phyloP scores from a whole-genome alignment of 1,284 basidiomycete genomes.

The Ceratobasidium sp. region DNA sequence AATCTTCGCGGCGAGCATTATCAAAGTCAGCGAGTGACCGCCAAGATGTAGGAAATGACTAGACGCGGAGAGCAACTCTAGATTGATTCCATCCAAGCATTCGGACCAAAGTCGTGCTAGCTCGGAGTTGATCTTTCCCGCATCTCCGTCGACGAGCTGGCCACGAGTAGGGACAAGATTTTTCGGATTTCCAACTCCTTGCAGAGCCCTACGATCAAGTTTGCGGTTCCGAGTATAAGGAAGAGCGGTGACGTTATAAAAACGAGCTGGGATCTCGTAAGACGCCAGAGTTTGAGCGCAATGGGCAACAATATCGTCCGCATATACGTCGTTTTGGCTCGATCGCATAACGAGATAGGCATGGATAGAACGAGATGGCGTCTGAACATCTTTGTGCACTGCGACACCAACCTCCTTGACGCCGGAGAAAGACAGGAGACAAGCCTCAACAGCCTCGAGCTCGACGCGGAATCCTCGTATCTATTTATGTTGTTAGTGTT shows the following conservation, averaged over 20 bases:
- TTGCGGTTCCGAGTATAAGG: conserved; percentile 1
- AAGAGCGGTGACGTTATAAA: background rate
- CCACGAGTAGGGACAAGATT: background rate
- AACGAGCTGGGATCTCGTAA: conserved; percentile 21
- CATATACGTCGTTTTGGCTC: background rate
- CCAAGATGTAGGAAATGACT: conserved; percentile 25
- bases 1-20: conserved; percentile 20
- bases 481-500: background rate
- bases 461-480: conserved; percentile 30
- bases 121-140: background rate
- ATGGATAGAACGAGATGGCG: conserved; percentile 1
- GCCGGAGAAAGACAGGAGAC: background rate
- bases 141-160: background rate
- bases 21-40: conserved; percentile 26
- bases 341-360: conserved; percentile 21
- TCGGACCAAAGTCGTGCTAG: conserved; percentile 12
- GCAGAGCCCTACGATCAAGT: conserved; percentile 8
- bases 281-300: conserved; percentile 6
- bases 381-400: background rate
- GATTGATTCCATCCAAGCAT: conserved; percentile 10
- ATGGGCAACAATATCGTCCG: conserved; percentile 2
- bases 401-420: background rate
- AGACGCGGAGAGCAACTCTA: background rate
- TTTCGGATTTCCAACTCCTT: background rate
- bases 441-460: conserved; percentile 17